Base-by-base conservation (phyloP, 1,139 yeast genomes). In the Kazachstania sp. region DNA sequence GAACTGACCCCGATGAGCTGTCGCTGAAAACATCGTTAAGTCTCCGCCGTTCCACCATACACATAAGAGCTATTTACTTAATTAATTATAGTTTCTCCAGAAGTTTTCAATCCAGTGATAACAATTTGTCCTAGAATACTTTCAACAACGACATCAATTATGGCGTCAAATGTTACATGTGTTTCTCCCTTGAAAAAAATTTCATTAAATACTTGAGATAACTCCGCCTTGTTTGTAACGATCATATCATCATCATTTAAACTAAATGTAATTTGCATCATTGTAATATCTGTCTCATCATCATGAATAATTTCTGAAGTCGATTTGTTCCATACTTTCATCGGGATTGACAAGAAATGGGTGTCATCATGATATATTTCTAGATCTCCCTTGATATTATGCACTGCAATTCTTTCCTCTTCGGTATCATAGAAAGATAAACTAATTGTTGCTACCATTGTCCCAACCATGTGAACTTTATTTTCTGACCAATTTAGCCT, bases 241-340 rank as follows among this genome's bases (percentile, higher is more conserved):
- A 56, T 52, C 38, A 71, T 56, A 15, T 62, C 59, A 43, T 68
- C 61, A 43, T 68, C 64, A 16, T 59, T 55, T 20, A 71, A 54
- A 23, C 54, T 57, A 36, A 71, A 57, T 11, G 55, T 54, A 9
- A 70, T 23, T 23, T 23, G 9, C 46, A 18, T 54, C 55, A 43
- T 59, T 49, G 39, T 51, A 41, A 4, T 57, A 53, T 18, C 45
- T 46, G 18, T 48, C 5, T 51, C 50, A 5, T 50, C 48, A 26
- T 60, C 55, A n/a, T 53, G 56, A 5, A 54, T 34, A n/a, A 61
- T 52, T 26, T 51, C 54, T 7, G 71, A 69, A 0, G 53, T 48
- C 3, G 73, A 66, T 13, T 53, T 51, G 19, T 60, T 64, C 75
- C 75, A 71, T 8, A 61, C 62, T 4, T 51, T 49, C 53, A 71